Conservation (phyloP, 768 basidiomycete genomes). For the Amanita molliuscula region DNA sequence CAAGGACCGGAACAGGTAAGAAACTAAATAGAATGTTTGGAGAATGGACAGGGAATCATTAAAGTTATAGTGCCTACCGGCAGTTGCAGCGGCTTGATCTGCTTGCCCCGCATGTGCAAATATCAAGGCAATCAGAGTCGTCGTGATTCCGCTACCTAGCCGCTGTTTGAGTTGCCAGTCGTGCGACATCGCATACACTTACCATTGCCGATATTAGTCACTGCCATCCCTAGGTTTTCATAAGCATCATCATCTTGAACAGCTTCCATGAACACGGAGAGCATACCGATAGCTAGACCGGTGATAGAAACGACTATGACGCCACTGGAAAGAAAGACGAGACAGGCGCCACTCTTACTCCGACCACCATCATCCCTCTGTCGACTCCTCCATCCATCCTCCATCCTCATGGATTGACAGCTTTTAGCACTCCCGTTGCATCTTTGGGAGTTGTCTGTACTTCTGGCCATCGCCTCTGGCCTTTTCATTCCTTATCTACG, state of each 20-base stretch:
- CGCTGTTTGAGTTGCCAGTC: neutral
- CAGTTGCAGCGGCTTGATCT: slow-evolving; percentile 58
- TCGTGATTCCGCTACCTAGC: slow-evolving; percentile 41
- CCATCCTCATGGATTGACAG: too few relatives aligned
- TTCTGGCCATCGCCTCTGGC: too few relatives aligned
- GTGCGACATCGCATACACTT: neutral
- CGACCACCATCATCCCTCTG: too few relatives aligned
- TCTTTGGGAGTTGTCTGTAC: too few relatives aligned
- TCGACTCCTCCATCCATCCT: too few relatives aligned
- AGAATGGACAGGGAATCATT: neutral
- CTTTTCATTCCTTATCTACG: too few relatives aligned
- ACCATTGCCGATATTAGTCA: slow-evolving; percentile 32
- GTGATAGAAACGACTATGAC: slow-evolving; percentile 22
- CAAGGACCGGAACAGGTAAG: slow-evolving; percentile 57
- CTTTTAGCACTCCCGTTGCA: too few relatives aligned
- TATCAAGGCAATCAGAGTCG: slow-evolving; percentile 48
- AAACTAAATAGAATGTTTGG: slow-evolving; percentile 24
- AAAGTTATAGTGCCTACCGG: slow-evolving; percentile 24
- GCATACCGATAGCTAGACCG: slow-evolving; percentile 32
- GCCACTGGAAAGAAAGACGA: slow-evolving; percentile 30
- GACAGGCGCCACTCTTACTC: slow-evolving; percentile 28
- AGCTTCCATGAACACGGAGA: neutral
- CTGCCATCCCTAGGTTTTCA: slow-evolving; percentile 19
- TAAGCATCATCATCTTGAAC: neutral
- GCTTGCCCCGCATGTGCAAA: slow-evolving; percentile 51